Conservation (phyloP, 2,329 filamentous ascomycete species). For the Colletotrichum shisoi region DNA sequence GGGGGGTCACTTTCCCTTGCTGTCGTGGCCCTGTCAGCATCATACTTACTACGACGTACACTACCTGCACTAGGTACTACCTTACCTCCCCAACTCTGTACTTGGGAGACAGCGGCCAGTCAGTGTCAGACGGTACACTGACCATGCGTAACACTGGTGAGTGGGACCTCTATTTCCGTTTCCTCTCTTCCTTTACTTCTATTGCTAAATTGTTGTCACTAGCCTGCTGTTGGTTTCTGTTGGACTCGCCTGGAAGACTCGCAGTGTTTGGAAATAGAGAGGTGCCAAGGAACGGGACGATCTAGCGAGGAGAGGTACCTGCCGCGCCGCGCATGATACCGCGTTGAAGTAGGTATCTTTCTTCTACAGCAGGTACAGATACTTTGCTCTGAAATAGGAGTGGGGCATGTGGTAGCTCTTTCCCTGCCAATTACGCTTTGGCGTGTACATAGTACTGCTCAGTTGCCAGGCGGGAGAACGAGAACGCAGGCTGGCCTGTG, state of each 20-base stretch:
- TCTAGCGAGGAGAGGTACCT: not conserved
- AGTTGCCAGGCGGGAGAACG: slow-evolving; percentile 23
- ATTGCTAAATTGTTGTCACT: too few species aligned
- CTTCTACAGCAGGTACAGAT: slow-evolving; percentile 10
- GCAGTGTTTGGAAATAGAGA: not conserved
- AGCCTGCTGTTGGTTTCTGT: not conserved
- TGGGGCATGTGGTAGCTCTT: slow-evolving; percentile 29
- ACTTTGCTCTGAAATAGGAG: slow-evolving; percentile 9
- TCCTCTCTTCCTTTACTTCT: not conserved
- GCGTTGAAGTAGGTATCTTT: not conserved
- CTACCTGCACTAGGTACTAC: too few species aligned
- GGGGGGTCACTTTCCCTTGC: slow-evolving; percentile 20
- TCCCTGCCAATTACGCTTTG: slow-evolving; percentile 28
- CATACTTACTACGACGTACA: not conserved
- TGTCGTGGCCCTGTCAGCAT: slow-evolving; percentile 17
- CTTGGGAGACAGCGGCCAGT: slow-evolving; percentile 11
- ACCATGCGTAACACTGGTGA: slow-evolving; percentile 5
- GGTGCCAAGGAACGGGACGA: not conserved
- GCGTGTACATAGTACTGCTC: slow-evolving; percentile 26
- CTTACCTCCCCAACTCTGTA: not conserved
- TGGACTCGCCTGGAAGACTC: not conserved
- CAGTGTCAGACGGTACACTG: slow-evolving; percentile 27
- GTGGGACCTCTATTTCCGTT: not conserved
- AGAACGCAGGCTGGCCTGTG: slow-evolving; percentile 32
- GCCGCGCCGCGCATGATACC: not conserved